A percentile compares a stretch with the other conserved stretches of the same genome.
phyloP scores from a whole-genome alignment of 176 grass and related monocot species.

The Eleusine coracana region DNA sequence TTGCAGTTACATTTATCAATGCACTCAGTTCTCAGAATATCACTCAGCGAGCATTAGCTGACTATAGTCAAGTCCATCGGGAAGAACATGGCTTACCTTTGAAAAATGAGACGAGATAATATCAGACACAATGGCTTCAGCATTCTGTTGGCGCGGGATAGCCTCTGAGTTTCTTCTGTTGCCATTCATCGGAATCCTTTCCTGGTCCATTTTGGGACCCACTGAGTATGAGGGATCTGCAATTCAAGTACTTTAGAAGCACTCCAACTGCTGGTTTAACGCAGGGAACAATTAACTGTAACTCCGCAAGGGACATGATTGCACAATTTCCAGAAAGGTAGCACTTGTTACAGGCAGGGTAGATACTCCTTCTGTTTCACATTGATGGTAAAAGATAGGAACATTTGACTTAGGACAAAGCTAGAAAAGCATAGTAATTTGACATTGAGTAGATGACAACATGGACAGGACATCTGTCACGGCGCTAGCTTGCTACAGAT shows the following conservation, averaged over 20 bases:
- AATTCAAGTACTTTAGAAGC: conserved; percentile 45
- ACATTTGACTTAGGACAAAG: background rate
- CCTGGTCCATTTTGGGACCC: conserved; percentile 25
- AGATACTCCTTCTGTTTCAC: background rate
- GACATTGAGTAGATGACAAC: background rate
- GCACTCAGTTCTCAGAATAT: conserved; percentile 1
- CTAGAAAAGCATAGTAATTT: background rate
- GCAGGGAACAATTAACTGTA: conserved; percentile 33
- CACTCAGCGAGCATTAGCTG: background rate
- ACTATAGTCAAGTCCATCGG: no score
- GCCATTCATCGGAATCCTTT: conserved; percentile 30
- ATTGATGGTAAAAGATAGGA: background rate
- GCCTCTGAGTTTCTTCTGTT: conserved; percentile 48
- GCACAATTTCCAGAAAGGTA: background rate
- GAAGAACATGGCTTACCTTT: conserved; percentile 47
- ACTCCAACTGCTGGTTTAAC: conserved; percentile 24
- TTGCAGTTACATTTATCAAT: conserved; percentile 13
- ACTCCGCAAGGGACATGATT: background rate
- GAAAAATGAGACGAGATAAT: conserved; percentile 70
- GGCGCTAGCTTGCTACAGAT: background rate
- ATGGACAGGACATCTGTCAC: background rate
- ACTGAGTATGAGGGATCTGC: conserved; percentile 78
- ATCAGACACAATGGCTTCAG: conserved; percentile 66
- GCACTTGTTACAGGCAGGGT: background rate
- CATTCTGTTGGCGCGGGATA: conserved; percentile 65